phyloP scores from a whole-genome alignment of 179 eudicot species.

The Amaranthus tricolor region DNA sequence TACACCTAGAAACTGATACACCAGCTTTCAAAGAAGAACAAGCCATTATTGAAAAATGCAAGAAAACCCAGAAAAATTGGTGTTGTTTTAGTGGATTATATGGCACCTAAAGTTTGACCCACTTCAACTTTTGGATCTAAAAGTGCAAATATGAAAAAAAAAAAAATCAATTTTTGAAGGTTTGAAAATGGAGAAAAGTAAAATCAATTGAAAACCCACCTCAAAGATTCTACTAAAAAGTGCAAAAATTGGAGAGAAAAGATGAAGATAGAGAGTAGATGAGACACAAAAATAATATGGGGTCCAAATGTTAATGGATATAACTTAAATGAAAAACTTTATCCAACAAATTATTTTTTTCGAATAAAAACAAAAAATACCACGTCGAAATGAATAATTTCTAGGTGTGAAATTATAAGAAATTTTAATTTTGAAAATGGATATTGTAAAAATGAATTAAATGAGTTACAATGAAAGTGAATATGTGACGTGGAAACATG shows the following conservation, averaged over 20 bases:
- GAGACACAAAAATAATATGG: background rate
- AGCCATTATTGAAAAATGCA: slow-evolving; percentile 36
- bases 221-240: background rate
- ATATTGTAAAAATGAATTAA: background rate
- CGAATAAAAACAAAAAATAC: background rate
- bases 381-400: background rate
- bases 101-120: slow-evolving; percentile 25
- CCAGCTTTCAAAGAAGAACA: slow-evolving; percentile 46
- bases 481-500: slow-evolving; percentile 6
- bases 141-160: slow-evolving; percentile 12
- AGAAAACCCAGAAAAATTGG: background rate
- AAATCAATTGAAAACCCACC: background rate
- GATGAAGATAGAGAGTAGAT: background rate
- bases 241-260: no score
- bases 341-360: slow-evolving; percentile 7
- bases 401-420: background rate
- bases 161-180: background rate
- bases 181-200: background rate
- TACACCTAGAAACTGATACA: slow-evolving; percentile 35
- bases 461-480: slow-evolving; percentile 21
- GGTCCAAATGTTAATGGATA: background rate
- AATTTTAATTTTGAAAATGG: background rate
- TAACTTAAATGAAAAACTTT: background rate
- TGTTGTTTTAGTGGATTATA: slow-evolving; percentile 9
- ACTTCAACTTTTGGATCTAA: slow-evolving; percentile 31